A percentile compares a stretch with the other conserved stretches of the same genome.
These are phyloP conservation scores for Dunaliella salina DNA, from an alignment of 163 green algal genomes.

Conservation along the genomic window DNA sequence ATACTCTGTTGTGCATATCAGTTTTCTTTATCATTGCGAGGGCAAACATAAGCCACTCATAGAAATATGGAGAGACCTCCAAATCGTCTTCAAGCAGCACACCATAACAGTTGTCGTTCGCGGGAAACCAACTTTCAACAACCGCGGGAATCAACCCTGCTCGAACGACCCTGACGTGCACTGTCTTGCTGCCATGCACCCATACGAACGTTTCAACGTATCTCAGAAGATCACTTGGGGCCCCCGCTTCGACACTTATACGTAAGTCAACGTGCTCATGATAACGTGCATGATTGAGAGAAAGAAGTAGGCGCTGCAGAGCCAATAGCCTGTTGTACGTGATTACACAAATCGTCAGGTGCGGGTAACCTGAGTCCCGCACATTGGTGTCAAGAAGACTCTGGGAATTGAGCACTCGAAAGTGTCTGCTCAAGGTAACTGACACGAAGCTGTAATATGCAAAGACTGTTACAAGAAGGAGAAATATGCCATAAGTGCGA, in stretches of 20 bases:
- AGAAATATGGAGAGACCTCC: background rate
- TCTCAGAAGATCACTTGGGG: background rate
- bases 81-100: background rate
- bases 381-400: no score
- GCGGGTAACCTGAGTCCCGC: no score
- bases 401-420: no score
- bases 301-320: background rate
- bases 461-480: no score
- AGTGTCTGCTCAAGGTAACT: no score
- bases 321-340: background rate
- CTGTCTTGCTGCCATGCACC: background rate
- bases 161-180: background rate
- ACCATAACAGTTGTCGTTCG: background rate
- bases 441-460: no score
- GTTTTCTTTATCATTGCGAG: background rate
- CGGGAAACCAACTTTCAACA: background rate
- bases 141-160: background rate
- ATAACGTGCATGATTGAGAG: background rate
- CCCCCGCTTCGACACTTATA: background rate
- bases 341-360: background rate
- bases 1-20: background rate
- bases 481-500: no score
- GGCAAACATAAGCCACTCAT: background rate
- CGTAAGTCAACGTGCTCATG: background rate
- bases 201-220: background rate